Conservation (phyloP, 345 rosid genomes). For the Eutrema heterophyllum region DNA sequence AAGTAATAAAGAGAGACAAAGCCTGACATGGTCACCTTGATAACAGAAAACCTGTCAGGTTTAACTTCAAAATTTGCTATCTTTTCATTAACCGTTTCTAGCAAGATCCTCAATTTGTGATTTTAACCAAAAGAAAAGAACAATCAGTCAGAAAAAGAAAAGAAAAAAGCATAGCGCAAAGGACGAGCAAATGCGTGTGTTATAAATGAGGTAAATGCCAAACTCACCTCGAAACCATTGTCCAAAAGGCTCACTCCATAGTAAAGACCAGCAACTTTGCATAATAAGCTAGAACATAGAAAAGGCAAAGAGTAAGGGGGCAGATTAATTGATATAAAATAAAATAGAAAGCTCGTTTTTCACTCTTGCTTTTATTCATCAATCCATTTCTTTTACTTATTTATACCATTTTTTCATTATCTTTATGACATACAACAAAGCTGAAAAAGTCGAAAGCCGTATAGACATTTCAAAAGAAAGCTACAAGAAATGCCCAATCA, state of each 20-base stretch:
- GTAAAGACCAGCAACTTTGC: slow-evolving; percentile 88
- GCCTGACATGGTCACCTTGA: slow-evolving; percentile 61
- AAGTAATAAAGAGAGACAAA: neutral
- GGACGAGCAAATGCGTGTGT: neutral
- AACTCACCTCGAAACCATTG: slow-evolving; percentile 71
- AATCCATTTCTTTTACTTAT: neutral
- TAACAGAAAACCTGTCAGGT: slow-evolving; percentile 76
- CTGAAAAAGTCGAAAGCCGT: neutral
- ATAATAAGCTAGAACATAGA: slow-evolving; percentile 67
- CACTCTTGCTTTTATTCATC: neutral
- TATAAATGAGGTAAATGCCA: neutral
- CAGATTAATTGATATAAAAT: neutral
- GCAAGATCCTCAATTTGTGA: slow-evolving; percentile 74
- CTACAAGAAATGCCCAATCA: neutral
- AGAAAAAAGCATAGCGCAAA: neutral
- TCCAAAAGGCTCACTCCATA: slow-evolving; percentile 48
- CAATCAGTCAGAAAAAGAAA: neutral
- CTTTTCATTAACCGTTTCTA: slow-evolving; percentile 63
- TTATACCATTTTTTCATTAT: neutral
- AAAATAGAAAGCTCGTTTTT: neutral
- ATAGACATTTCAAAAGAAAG: neutral
- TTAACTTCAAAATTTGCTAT: slow-evolving; percentile 73
- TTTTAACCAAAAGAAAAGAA: slow-evolving; percentile 57
- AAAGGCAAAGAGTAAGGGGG: neutral
- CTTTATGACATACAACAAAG: neutral